Evolutionary conservation across 352 stramenopile genomes (phyloP).

Genomic region (Phytophthora pistaciae): DNA sequence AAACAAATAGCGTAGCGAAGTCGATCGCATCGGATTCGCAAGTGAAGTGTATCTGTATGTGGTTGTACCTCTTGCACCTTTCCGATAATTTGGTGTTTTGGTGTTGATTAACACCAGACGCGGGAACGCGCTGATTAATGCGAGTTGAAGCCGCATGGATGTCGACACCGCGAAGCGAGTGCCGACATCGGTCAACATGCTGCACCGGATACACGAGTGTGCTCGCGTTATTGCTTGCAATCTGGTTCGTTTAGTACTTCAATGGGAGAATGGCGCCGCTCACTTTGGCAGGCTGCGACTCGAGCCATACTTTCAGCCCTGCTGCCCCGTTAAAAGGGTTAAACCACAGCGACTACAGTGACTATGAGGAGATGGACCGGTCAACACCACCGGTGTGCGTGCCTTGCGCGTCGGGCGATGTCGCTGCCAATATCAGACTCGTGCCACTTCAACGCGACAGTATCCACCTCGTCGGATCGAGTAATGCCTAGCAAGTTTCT

Average conservation of each 20-base stretch:
- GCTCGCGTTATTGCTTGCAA: neutral
- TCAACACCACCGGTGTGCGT: conserved; percentile 4
- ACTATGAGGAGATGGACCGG: conserved; percentile 11
- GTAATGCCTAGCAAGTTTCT: neutral
- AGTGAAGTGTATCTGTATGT: conserved; percentile 7
- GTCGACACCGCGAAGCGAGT: neutral
- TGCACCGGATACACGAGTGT: neutral
- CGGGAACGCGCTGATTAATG: conserved; percentile 29
- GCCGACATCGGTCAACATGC: neutral
- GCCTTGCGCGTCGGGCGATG: conserved; percentile 28
- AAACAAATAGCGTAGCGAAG: neutral
- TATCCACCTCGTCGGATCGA: neutral
- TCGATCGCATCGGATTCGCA: neutral
- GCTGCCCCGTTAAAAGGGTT: neutral
- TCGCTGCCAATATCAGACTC: conserved; percentile 18
- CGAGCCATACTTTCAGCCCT: neutral
- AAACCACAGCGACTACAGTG: neutral
- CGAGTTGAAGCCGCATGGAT: conserved; percentile 7
- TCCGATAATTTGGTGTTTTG: neutral
- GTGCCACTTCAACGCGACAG: neutral
- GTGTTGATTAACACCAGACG: conserved; percentile 7
- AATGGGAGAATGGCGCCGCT: neutral
- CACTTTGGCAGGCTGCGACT: neutral
- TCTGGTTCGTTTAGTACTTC: neutral
- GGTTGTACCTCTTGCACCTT: conserved; percentile 2